phyloP scores from a whole-genome alignment of 202 grass and related monocot species.

The Dendrocalamus latiflorus region DNA sequence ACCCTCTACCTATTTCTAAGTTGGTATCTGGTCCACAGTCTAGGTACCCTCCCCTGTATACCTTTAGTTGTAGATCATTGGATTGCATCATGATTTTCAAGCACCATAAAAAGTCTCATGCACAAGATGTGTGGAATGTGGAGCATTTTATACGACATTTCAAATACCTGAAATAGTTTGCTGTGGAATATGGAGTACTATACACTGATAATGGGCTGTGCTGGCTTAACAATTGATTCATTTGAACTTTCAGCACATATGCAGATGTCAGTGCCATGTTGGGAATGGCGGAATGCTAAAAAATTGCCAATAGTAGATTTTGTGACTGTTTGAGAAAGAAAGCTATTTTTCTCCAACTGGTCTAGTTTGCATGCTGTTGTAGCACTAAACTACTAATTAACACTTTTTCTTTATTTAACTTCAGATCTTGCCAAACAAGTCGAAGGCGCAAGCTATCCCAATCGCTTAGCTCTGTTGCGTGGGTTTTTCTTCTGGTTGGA shows the following conservation, averaged over 20 bases:
- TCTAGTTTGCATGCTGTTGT: background rate
- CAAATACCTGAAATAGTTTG: background rate
- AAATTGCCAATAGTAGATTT: background rate
- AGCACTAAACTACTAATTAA: slow-evolving; percentile 2
- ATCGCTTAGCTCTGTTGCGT: slow-evolving; percentile 61
- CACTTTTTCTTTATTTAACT: slow-evolving; percentile 24
- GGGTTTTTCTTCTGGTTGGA: slow-evolving; percentile 72
- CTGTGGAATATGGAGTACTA: background rate
- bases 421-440: slow-evolving; percentile 49
- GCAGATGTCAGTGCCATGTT: background rate
- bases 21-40: background rate
- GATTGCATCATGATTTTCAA: background rate
- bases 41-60: background rate
- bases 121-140: background rate
- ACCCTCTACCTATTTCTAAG: background rate
- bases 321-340: background rate
- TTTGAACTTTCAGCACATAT: background rate
- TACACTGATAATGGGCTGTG: background rate
- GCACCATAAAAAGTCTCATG: background rate
- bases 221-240: background rate
- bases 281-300: background rate
- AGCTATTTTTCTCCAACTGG: slow-evolving; percentile 1
- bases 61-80: background rate
- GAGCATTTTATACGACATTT: background rate
- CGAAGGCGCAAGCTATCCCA: background rate